phyloP scores from a whole-genome alignment of 2,329 filamentous ascomycete species.

The Pestalotiopsis fici region DNA sequence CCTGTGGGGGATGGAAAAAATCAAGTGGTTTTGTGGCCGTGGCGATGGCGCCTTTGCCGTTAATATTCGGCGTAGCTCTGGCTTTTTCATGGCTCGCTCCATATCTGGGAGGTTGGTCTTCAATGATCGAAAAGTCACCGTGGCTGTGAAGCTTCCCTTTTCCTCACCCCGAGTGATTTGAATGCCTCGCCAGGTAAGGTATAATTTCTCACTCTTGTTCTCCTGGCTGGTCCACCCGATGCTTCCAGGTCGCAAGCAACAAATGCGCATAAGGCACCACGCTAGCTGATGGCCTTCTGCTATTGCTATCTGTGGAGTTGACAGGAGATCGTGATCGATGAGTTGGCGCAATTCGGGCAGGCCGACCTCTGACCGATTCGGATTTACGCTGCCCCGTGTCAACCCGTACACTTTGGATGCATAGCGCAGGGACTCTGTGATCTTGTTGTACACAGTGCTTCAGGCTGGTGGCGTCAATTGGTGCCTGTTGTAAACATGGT shows the following conservation, averaged over 20 bases:
- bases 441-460: background rate
- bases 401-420: background rate
- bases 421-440: background rate
- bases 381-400: background rate
- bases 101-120: too few relatives aligned
- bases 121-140: too few relatives aligned
- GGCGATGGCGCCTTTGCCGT: too few relatives aligned
- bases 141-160: too few relatives aligned
- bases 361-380: background rate
- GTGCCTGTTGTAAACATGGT: background rate
- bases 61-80: too few relatives aligned
- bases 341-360: background rate
- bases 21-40: too few relatives aligned
- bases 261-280: background rate
- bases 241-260: background rate
- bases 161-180: too few relatives aligned
- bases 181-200: too few relatives aligned
- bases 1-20: too few relatives aligned
- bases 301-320: background rate
- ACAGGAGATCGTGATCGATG: background rate
- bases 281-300: background rate
- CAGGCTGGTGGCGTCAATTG: background rate
- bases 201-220: too few relatives aligned
- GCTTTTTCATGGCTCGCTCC: too few relatives aligned
- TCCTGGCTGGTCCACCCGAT: background rate